Evolutionary conservation across 1,284 basidiomycete species (phyloP).

Genomic region (Trametes pubescens): DNA sequence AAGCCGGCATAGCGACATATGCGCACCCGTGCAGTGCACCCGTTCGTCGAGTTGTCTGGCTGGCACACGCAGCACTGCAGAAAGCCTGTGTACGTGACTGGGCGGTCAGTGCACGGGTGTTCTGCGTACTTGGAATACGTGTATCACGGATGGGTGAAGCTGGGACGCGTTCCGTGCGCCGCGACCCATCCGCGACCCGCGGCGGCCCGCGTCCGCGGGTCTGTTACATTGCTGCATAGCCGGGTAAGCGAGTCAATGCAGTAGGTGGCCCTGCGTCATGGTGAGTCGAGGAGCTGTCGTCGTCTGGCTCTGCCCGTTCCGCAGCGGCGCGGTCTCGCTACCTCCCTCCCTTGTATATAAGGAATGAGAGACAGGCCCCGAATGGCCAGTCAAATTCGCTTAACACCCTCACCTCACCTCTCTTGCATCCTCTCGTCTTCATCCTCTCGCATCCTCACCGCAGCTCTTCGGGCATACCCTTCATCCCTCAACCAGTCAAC

Average conservation of each 20-base stretch:
- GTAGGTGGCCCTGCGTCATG: conserved; percentile 8
- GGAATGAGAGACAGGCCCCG: background rate
- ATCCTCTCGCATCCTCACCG: background rate
- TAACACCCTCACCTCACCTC: background rate
- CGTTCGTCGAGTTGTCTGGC: background rate
- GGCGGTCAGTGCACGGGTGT: background rate
- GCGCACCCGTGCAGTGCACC: conserved; percentile 1
- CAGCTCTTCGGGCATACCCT: background rate
- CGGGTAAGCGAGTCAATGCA: conserved; percentile 1
- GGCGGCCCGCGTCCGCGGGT: background rate
- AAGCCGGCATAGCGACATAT: conserved; percentile 5
- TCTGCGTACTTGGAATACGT: conserved; percentile 8
- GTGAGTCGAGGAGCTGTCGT: conserved; percentile 21
- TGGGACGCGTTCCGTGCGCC: background rate
- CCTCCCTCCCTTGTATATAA: conserved; percentile 1
- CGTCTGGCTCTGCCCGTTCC: conserved; percentile 3
- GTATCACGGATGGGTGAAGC: conserved; percentile 3
- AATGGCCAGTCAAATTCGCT: conserved; percentile 4
- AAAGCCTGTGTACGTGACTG: conserved; percentile 1
- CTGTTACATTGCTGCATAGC: conserved; percentile 5
- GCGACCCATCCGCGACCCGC: background rate
- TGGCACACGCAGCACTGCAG: background rate
- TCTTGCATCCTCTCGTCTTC: background rate
- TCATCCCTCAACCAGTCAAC: background rate
- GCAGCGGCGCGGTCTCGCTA: conserved; percentile 1